Conservation (phyloP, 768 basidiomycete genomes). For the Plicaturopsis crispa region DNA sequence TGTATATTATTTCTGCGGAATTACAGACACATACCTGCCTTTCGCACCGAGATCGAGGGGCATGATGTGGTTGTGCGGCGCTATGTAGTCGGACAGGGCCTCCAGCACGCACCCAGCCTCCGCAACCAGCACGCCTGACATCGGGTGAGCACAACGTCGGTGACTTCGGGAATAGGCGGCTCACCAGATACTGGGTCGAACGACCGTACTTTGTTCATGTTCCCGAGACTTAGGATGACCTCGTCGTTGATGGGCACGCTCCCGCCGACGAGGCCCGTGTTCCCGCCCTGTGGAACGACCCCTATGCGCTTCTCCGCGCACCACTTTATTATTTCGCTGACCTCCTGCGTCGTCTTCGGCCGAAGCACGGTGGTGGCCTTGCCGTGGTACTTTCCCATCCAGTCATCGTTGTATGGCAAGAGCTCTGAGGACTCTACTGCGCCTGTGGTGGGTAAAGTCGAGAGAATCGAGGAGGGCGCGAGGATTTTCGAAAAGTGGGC, state of each 20-base stretch:
- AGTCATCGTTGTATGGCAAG: constrained; percentile 77
- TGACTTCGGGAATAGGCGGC: constrained; percentile 9
- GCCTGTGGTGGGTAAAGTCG: constrained; percentile 49
- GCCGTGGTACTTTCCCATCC: constrained; percentile 96
- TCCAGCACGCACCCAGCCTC: constrained; percentile 96
- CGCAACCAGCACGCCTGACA: constrained; percentile 75
- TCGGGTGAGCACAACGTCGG: constrained; percentile 4
- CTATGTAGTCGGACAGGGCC: constrained; percentile 77
- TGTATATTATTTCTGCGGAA: background rate
- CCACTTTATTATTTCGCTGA: constrained; percentile 81
- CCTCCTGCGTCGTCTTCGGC: constrained; percentile 82
- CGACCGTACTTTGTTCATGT: constrained; percentile 74
- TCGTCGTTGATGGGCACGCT: constrained; percentile 87
- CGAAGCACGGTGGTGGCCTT: constrained; percentile 77
- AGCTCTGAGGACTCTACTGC: constrained; percentile 37
- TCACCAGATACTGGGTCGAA: constrained; percentile 86
- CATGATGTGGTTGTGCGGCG: constrained; percentile 89
- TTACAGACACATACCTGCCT: constrained; percentile 66
- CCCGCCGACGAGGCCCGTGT: constrained; percentile 96
- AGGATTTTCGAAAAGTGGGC: constrained; percentile 64
- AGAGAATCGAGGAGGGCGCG: constrained; percentile 54
- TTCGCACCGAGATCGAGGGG: constrained; percentile 94
- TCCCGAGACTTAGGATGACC: constrained; percentile 75
- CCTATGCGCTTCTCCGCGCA: constrained; percentile 77
- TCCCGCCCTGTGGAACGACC: constrained; percentile 97